Conservation (phyloP, 768 basidiomycete genomes). For the Russula olivacea region DNA sequence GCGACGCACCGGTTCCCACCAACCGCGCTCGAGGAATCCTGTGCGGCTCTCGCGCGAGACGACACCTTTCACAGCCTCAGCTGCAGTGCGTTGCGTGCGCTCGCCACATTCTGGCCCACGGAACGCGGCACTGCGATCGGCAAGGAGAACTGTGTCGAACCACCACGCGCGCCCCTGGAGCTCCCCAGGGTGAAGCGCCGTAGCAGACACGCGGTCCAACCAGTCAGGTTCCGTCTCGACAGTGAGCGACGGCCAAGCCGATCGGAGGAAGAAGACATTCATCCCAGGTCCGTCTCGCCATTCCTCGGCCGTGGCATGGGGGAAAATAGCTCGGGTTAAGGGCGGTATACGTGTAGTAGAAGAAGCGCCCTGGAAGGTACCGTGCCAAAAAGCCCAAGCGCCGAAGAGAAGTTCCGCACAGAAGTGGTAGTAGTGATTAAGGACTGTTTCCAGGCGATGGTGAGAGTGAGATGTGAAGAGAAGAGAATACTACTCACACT, state of each 20-base stretch:
- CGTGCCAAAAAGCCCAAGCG: slow-evolving; percentile 67
- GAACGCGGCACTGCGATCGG: slow-evolving; percentile 74
- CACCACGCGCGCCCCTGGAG: slow-evolving; percentile 47
- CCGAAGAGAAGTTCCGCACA: slow-evolving; percentile 78
- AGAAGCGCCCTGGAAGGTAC: slow-evolving; percentile 35
- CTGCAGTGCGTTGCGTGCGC: slow-evolving; percentile 64
- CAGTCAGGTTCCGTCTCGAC: slow-evolving; percentile 69
- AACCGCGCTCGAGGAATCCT: slow-evolving; percentile 40
- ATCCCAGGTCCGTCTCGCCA: slow-evolving; percentile 79
- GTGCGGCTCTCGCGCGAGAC: slow-evolving; percentile 40
- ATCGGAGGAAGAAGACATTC: slow-evolving; percentile 70
- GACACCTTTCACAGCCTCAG: slow-evolving; percentile 45
- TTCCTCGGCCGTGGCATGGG: slow-evolving; percentile 49
- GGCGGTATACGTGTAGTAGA: slow-evolving; percentile 22
- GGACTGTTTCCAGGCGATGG: slow-evolving; percentile 35
- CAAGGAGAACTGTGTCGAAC: slow-evolving; percentile 62
- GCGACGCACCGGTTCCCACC: slow-evolving; percentile 74
- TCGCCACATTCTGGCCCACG: slow-evolving; percentile 57
- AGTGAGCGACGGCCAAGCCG: slow-evolving; percentile 62
- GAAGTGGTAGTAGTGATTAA: slow-evolving; percentile 85
- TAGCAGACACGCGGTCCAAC: slow-evolving; percentile 48
- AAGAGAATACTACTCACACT: slow-evolving; percentile 36
- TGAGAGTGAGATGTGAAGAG: not conserved
- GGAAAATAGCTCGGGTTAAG: slow-evolving; percentile 64
- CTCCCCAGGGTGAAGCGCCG: slow-evolving; percentile 16